A percentile compares a stretch with the other conserved stretches of the same genome.
Conservation (phyloP, 2,329 filamentous ascomycete genomes). For the Aspergillus spinulosporus region DNA sequence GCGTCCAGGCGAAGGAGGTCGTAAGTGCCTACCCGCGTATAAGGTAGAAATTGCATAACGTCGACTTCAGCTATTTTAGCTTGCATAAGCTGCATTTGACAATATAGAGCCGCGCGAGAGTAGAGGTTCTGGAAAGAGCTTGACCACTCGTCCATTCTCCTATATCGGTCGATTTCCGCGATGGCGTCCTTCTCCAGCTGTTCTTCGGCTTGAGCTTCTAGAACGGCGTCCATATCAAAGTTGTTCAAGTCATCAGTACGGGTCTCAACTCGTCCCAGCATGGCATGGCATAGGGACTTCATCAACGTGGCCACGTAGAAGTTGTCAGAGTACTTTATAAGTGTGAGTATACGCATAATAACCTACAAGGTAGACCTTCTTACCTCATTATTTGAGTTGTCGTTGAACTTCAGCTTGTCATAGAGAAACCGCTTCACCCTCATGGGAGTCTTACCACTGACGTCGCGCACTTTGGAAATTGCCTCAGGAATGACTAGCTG, state of each 20-base stretch:
- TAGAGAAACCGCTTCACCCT: slow-evolving; percentile 80
- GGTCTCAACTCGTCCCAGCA: slow-evolving; percentile 48
- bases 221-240: slow-evolving; percentile 49
- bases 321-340: slow-evolving; percentile 72
- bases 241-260: slow-evolving; percentile 45
- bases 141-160: slow-evolving; percentile 67
- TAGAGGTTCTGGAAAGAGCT: slow-evolving; percentile 66
- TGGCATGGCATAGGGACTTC: slow-evolving; percentile 58
- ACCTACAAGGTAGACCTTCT: slow-evolving; percentile 15
- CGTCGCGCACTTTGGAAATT: slow-evolving; percentile 74
- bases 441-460: slow-evolving; percentile 72
- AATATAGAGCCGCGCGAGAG: slow-evolving; percentile 61
- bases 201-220: slow-evolving; percentile 54
- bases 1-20: slow-evolving; percentile 61
- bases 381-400: slow-evolving; percentile 80
- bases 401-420: slow-evolving; percentile 88
- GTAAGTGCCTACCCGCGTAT: slow-evolving; percentile 60
- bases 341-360: slow-evolving; percentile 9
- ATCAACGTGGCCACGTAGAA: slow-evolving; percentile 84
- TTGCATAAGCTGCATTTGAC: slow-evolving; percentile 56
- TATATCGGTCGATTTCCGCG: slow-evolving; percentile 62
- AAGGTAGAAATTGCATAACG: slow-evolving; percentile 60
- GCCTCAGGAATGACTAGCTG: slow-evolving; percentile 80
- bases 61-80: slow-evolving; percentile 55
- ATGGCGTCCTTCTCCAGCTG: slow-evolving; percentile 59